Conservation (phyloP, 177 flowering plant genomes). For the Vitis hybrid region DNA sequence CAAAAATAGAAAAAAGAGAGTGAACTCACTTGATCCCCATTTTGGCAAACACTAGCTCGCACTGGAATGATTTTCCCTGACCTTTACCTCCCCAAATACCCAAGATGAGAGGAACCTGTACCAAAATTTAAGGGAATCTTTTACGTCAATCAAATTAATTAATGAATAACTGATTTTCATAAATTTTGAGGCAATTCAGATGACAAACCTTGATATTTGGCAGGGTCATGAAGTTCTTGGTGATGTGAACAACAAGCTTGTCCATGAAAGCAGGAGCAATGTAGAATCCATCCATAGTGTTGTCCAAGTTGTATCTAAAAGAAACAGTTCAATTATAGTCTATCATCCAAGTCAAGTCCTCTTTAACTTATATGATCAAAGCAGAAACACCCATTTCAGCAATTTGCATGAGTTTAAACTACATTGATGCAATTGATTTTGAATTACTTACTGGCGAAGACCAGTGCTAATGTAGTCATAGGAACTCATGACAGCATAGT, state of each 20-base stretch:
- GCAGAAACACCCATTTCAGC: neutral
- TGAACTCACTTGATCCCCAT: slow-evolving; percentile 34
- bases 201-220: slow-evolving; percentile 57
- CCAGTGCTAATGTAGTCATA: slow-evolving; percentile 34
- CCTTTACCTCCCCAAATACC: slow-evolving; percentile 44
- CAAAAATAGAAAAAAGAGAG: too few relatives aligned
- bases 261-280: slow-evolving; percentile 78
- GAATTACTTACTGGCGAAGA: slow-evolving; percentile 25
- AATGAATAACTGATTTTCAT: neutral
- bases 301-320: slow-evolving; percentile 37
- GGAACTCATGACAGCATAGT: slow-evolving; percentile 33
- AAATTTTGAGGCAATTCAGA: neutral
- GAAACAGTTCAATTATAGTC: neutral
- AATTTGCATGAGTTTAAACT: neutral
- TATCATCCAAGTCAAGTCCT: too few relatives aligned
- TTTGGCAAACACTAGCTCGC: slow-evolving; percentile 39
- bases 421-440: neutral
- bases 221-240: slow-evolving; percentile 60
- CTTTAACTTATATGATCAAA: neutral
- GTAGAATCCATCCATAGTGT: slow-evolving; percentile 53
- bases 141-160: neutral
- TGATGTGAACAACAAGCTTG: slow-evolving; percentile 58
- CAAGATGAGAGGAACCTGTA: slow-evolving; percentile 34
- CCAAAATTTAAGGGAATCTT: neutral
- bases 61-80: slow-evolving; percentile 40